These are phyloP conservation scores for Solanum infundibuliforme DNA, from an alignment of 257 asterid species.

Conservation along the genomic window DNA sequence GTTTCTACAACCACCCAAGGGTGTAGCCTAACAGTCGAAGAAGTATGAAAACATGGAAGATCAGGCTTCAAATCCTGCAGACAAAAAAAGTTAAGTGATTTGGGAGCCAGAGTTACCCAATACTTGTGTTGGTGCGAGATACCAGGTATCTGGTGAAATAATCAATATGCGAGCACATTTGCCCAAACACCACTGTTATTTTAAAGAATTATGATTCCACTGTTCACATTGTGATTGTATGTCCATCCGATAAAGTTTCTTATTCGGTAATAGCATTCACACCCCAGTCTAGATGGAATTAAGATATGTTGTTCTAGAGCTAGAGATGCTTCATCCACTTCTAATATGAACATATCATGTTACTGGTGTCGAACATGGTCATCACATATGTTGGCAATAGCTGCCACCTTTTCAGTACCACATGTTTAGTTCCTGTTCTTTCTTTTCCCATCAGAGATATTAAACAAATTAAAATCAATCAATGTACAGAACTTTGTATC, in stretches of 20 bases:
- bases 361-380: too few species aligned
- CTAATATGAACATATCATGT: too few species aligned
- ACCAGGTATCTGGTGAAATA: not conserved
- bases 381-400: too few species aligned
- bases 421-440: not conserved
- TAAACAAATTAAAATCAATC: not conserved
- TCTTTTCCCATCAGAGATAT: not conserved
- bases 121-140: not conserved
- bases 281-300: not conserved
- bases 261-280: not conserved
- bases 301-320: not conserved
- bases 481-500: not conserved
- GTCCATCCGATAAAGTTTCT: not conserved
- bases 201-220: not conserved
- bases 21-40: not conserved
- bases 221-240: not conserved
- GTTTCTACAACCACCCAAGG: not conserved
- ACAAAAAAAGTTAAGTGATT: not conserved
- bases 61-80: not conserved
- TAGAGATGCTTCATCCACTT: too few species aligned
- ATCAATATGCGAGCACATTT: not conserved
- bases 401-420: too few species aligned
- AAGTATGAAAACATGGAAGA: not conserved
- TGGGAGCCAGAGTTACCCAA: not conserved
- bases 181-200: not conserved